Evolutionary conservation across 768 basidiomycete species (phyloP), one percentile per base, ranked within the genome.

Genomic region (Amanita pseudoporphyria): DNA sequence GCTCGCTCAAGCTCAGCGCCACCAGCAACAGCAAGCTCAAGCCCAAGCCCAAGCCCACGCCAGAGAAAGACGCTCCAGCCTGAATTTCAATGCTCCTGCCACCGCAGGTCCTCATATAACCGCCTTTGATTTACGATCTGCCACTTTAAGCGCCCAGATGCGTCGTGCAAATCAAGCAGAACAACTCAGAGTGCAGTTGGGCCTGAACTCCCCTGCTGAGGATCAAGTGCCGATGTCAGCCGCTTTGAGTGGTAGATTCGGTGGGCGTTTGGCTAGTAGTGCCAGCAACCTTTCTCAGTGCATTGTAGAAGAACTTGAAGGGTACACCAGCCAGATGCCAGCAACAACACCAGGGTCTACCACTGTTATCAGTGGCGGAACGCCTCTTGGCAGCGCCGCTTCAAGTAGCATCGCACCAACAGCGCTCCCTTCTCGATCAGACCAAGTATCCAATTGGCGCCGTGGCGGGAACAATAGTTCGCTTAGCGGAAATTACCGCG

Each of bases 141-240:
- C 72, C 37, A 64, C 78, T 28, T 60, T 76, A 52, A 77, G 69
- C 55, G 74, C 73, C 3, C 78, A 84, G 58, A 67, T 75, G 58
- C 84, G 87, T 54, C 82, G 85, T 54, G 73, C 77, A 48, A 79
- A 70, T 56, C 86, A 86, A 60, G 78, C 74, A 12, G 86, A 87
- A 52, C 77, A 78, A 49, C 70, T 82, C 38, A 76, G 75, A 43
- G 68, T 80, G 33, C 82, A 81, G 61, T 69, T 82, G 38, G 75
- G 78, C 43, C 65, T 78, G 47, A 58, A 49, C 54, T 57, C 54
- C 45, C 58, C 60, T 32, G 44, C 61, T 30, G 78, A 81, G 40
- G 82, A 84, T 37, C 77, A 78, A 52, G 71, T 81, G 45, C 87
- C 87, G 38, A 87, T 88, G 88, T 85, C 87, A 24, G 87, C 89